Evolutionary conservation across 2,329 filamentous ascomycete genomes (phyloP), one percentile per base, ranked within the genome.

Genomic region (Microascus cirrosus): DNA sequence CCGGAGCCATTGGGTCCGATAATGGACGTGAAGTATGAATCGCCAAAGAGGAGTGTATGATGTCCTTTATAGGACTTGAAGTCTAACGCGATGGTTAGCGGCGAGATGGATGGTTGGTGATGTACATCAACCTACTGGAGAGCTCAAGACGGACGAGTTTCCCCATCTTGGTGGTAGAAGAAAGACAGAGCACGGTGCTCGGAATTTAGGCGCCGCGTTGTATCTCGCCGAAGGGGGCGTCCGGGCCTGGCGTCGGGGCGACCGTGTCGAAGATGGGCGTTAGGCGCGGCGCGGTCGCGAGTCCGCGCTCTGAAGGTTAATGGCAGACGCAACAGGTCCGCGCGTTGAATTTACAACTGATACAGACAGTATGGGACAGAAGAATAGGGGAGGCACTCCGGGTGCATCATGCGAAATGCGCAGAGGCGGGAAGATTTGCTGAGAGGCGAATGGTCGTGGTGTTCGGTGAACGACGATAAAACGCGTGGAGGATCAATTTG

Each of bases 1-100:
- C 94, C 94, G 39, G 94, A 97, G 77, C 94, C 94, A 92, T 99
- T 99, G 70, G 94, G 94, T 6, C 95, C 94, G 68, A 99, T 97
- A 68, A 99, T 96, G 50, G 94, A 99, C 55, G 94, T 99, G 73
- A 99, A 99, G 74, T 96, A 97, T 2, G 92, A 95, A 76, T 99
- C 93, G 68, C 93, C 93, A 67, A 99, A 96, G 57, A 96, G 83
- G 52, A 99, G 84, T 60, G 84, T 86, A 76, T 99, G 94, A 67
- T 96, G 92, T 59, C 92, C 94, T 73, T 96, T 96, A 78, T 99
- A 99, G 66, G 94, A 97, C 77, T 99, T 99, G 84, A 99, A 99
- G 77, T 99, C 89, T 94, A 67, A 32, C 54, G 24, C 53, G 59
- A 54, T 13, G 39, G 58, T 48, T 59, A 57, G 54, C 59, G 58